phyloP scores from a whole-genome alignment of 495 filamentous ascomycete species.

The Penicillium mononematosum region DNA sequence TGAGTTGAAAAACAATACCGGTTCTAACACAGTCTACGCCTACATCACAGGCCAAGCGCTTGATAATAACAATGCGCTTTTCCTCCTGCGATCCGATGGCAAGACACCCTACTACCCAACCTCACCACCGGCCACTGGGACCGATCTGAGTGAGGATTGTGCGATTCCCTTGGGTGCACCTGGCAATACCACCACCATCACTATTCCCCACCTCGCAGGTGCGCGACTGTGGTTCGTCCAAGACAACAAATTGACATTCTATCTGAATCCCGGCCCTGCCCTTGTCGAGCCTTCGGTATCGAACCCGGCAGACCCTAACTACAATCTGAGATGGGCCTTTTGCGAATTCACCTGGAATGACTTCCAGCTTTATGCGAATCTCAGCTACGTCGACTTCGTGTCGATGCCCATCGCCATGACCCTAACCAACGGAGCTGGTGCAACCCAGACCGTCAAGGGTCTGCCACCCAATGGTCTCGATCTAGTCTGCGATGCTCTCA shows the following conservation, averaged over 20 bases:
- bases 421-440: slow-evolving; percentile 53
- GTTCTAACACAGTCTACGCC: slow-evolving; percentile 61
- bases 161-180: slow-evolving; percentile 62
- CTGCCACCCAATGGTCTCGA: slow-evolving; percentile 57
- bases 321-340: slow-evolving; percentile 64
- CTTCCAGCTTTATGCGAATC: slow-evolving; percentile 69
- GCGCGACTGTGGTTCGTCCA: slow-evolving; percentile 68
- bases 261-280: slow-evolving; percentile 65
- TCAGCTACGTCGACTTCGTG: slow-evolving; percentile 74
- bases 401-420: slow-evolving; percentile 62
- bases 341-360: slow-evolving; percentile 72
- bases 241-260: slow-evolving; percentile 62
- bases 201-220: slow-evolving; percentile 67
- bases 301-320: slow-evolving; percentile 65
- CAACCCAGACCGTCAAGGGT: slow-evolving; percentile 56
- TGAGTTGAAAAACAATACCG: slow-evolving; percentile 61
- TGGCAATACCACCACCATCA: slow-evolving; percentile 58
- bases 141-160: slow-evolving; percentile 51
- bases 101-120: slow-evolving; percentile 54
- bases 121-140: slow-evolving; percentile 44
- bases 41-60: slow-evolving; percentile 68
- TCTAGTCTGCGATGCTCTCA: slow-evolving; percentile 52
- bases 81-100: slow-evolving; percentile 63
- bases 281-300: slow-evolving; percentile 70
- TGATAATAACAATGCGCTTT: slow-evolving; percentile 56